Conservation (phyloP, 495 filamentous ascomycete species). For the Penicillium bovifimosum region DNA sequence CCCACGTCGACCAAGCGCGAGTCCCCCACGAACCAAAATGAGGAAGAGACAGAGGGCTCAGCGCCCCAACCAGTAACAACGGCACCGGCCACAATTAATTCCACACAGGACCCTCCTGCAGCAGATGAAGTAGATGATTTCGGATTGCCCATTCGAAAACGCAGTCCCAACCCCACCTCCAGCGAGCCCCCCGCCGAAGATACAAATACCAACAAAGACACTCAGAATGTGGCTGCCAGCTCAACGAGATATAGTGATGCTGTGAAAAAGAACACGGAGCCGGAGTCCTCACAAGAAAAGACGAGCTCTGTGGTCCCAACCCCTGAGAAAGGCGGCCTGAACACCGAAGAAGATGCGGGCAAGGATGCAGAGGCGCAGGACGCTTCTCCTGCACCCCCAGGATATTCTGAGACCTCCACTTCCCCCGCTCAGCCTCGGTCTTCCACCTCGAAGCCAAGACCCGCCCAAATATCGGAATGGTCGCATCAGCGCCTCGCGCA, state of each 20-base stretch:
- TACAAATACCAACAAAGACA: constrained; percentile 21
- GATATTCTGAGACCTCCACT: constrained; percentile 9
- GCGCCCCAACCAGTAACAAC: constrained; percentile 2
- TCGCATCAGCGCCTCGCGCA: constrained; percentile 80
- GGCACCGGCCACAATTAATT: neutral
- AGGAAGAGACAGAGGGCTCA: constrained; percentile 17
- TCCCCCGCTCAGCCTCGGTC: constrained; percentile 9
- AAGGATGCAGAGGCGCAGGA: constrained; percentile 1
- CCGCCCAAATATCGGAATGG: constrained; percentile 63
- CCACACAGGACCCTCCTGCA: constrained; percentile 13
- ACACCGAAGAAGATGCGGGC: neutral
- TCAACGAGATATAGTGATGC: constrained; percentile 3
- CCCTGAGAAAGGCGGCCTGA: neutral
- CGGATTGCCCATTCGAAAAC: constrained; percentile 39
- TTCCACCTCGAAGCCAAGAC: constrained; percentile 19
- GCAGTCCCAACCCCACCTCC: constrained; percentile 12
- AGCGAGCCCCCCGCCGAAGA: constrained; percentile 19
- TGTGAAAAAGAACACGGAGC: neutral
- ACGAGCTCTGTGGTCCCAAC: neutral
- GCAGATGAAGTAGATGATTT: constrained; percentile 39
- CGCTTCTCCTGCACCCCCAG: constrained; percentile 2
- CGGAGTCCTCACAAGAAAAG: neutral
- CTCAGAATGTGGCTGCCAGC: constrained; percentile 8
- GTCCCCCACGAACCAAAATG: constrained; percentile 8
- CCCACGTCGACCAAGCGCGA: constrained; percentile 1